phyloP scores from a whole-genome alignment of 2,329 filamentous ascomycete species.

The Elsinoe australis region DNA sequence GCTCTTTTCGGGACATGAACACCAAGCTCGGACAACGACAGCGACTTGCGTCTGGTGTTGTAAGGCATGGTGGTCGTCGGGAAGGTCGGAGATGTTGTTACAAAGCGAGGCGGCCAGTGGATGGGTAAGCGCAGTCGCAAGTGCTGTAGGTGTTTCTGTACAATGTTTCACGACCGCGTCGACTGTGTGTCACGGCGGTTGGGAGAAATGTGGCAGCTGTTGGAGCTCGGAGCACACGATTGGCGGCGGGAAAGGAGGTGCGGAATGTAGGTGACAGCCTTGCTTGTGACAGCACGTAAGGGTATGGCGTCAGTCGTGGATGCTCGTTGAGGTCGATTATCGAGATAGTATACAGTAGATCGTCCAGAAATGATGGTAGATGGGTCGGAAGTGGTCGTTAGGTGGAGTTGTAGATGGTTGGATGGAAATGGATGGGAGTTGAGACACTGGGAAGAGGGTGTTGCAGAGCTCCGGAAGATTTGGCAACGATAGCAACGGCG shows the following conservation, averaged over 20 bases:
- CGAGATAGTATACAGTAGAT: constrained; percentile 1
- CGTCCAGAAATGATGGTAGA: constrained; percentile 10
- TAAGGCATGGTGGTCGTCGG: constrained; percentile 62
- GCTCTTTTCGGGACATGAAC: constrained; percentile 66
- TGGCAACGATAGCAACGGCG: constrained; percentile 17
- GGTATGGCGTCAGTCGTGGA: constrained; percentile 2
- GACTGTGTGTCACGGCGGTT: background rate
- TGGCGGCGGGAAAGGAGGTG: constrained; percentile 6
- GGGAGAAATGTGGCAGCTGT: constrained; percentile 11
- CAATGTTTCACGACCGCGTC: constrained; percentile 1
- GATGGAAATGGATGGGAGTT: constrained; percentile 1
- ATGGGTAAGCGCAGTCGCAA: background rate
- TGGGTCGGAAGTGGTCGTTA: background rate
- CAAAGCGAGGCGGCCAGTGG: background rate
- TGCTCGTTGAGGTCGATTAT: background rate
- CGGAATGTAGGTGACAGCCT: constrained; percentile 15
- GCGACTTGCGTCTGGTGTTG: constrained; percentile 92
- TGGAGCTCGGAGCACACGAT: constrained; percentile 7
- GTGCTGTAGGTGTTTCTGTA: background rate
- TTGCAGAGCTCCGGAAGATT: constrained; percentile 10
- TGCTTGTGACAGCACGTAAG: constrained; percentile 6
- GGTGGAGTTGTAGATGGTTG: constrained; percentile 10
- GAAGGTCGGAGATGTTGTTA: background rate
- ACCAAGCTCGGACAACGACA: constrained; percentile 85
- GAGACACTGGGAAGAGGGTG: constrained; percentile 6